Evolutionary conservation across 805 yeast species (phyloP).

Genomic region (Kazachstania africana): DNA sequence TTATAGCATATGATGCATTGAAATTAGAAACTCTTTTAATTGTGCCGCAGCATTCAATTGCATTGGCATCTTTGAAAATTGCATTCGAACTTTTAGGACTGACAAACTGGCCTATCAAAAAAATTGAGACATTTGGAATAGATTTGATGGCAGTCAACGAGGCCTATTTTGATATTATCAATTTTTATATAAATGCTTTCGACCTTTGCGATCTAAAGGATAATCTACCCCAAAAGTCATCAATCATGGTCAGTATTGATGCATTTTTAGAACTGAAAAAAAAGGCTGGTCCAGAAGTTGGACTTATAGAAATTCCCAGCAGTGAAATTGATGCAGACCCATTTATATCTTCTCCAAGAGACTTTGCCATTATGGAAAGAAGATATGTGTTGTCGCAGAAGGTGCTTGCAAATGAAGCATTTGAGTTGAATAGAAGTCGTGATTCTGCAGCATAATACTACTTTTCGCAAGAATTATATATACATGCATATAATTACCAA

Average conservation of each 20-base stretch:
- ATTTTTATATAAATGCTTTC: conserved; percentile 48
- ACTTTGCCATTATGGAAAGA: conserved; percentile 31
- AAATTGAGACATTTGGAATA: conserved; percentile 20
- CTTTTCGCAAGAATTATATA: too few species aligned
- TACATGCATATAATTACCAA: too few species aligned
- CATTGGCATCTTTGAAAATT: conserved; percentile 54
- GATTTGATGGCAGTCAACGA: conserved; percentile 29
- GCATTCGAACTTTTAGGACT: conserved; percentile 37
- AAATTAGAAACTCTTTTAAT: conserved; percentile 57
- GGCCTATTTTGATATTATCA: conserved; percentile 45
- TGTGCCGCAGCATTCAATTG: conserved; percentile 65
- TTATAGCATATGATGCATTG: conserved; percentile 61
- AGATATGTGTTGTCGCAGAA: conserved; percentile 36
- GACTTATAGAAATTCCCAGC: conserved; percentile 20
- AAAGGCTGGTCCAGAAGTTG: conserved; percentile 30
- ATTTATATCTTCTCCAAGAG: conserved; percentile 30
- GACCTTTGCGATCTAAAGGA: conserved; percentile 39
- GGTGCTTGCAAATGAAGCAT: conserved; percentile 11
- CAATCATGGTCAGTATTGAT: conserved; percentile 17
- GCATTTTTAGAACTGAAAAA: conserved; percentile 34
- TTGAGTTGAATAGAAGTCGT: conserved; percentile 1
- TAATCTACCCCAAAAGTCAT: conserved; percentile 21
- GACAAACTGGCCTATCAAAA: conserved; percentile 10
- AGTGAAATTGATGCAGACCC: conserved; percentile 32
- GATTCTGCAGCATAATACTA: neutral